A percentile compares a stretch with the other conserved stretches of the same genome.
Evolutionary conservation across 805 yeast species (phyloP).

Genomic region (Candida yuanshanica): DNA sequence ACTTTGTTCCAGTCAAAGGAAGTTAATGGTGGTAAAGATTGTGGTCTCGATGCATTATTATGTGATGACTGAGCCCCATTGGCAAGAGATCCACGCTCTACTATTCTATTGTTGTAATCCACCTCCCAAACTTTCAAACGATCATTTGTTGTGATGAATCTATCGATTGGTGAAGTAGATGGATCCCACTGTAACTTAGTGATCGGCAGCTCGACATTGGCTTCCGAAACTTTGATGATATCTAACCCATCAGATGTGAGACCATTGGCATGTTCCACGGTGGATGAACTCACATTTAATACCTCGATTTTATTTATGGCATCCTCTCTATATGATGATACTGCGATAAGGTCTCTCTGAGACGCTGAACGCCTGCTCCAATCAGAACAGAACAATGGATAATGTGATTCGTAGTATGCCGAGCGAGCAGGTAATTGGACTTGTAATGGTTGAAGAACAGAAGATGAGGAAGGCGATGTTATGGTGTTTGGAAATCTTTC

Average conservation of each 20-base stretch:
- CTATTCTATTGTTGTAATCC: slow-evolving; percentile 30
- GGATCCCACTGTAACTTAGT: slow-evolving; percentile 76
- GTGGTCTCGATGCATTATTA: slow-evolving; percentile 28
- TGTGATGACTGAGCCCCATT: slow-evolving; percentile 38
- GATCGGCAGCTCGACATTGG: slow-evolving; percentile 57
- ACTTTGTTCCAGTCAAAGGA: slow-evolving; percentile 87
- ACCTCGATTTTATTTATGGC: slow-evolving; percentile 59
- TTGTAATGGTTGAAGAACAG: slow-evolving; percentile 9
- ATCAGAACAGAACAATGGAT: slow-evolving; percentile 46
- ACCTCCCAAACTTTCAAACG: slow-evolving; percentile 59
- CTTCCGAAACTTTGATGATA: slow-evolving; percentile 45
- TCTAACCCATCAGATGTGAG: slow-evolving; percentile 29
- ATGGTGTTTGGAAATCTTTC: slow-evolving; percentile 10
- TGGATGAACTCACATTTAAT: slow-evolving; percentile 28
- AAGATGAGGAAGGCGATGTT: slow-evolving; percentile 9
- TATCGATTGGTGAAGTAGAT: slow-evolving; percentile 22
- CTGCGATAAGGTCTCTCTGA: slow-evolving; percentile 47
- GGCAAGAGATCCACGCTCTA: slow-evolving; percentile 35
- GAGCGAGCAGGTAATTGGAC: slow-evolving; percentile 26
- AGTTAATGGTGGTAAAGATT: slow-evolving; percentile 75
- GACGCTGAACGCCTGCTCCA: slow-evolving; percentile 39
- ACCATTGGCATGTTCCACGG: slow-evolving; percentile 24
- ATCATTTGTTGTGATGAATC: slow-evolving; percentile 68
- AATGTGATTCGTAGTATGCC: slow-evolving; percentile 42
- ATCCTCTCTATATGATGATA: slow-evolving; percentile 81